Conservation (phyloP, 768 basidiomycete species). For the Leccinum subtestaceum region DNA sequence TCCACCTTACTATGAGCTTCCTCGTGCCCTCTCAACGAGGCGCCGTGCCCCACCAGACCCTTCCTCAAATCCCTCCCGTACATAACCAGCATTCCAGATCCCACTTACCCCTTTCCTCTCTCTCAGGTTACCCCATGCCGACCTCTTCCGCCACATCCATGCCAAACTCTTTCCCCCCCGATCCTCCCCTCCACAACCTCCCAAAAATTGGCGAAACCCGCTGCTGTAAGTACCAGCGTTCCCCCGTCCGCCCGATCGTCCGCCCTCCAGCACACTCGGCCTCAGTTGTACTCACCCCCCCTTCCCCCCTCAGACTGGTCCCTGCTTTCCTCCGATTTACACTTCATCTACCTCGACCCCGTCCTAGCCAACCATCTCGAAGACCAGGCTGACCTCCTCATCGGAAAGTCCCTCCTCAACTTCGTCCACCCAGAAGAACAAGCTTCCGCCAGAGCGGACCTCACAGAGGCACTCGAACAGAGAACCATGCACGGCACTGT, state of each 20-base stretch:
- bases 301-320: slow-evolving; percentile 62
- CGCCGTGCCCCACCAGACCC: slow-evolving; percentile 27
- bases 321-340: slow-evolving; percentile 68
- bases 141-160: slow-evolving; percentile 28
- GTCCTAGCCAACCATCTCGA: slow-evolving; percentile 70
- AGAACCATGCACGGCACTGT: slow-evolving; percentile 81
- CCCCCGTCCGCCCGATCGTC: slow-evolving; percentile 27
- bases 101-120: slow-evolving; percentile 38
- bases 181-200: slow-evolving; percentile 36
- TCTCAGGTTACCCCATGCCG: slow-evolving; percentile 35
- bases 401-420: slow-evolving; percentile 66
- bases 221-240: slow-evolving; percentile 57
- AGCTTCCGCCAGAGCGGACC: slow-evolving; percentile 67
- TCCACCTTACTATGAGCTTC: slow-evolving; percentile 31
- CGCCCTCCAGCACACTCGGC: slow-evolving; percentile 15
- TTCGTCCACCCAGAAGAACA: slow-evolving; percentile 89
- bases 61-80: slow-evolving; percentile 27
- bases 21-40: slow-evolving; percentile 36
- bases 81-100: slow-evolving; percentile 35
- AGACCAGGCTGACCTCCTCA: slow-evolving; percentile 63
- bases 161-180: slow-evolving; percentile 29
- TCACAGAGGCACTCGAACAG: slow-evolving; percentile 69
- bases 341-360: slow-evolving; percentile 83
- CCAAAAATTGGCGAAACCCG: slow-evolving; percentile 70
- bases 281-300: slow-evolving; percentile 18